Base-by-base conservation (phyloP, 2,329 filamentous ascomycete species). In the Ophiostoma sp. region DNA sequence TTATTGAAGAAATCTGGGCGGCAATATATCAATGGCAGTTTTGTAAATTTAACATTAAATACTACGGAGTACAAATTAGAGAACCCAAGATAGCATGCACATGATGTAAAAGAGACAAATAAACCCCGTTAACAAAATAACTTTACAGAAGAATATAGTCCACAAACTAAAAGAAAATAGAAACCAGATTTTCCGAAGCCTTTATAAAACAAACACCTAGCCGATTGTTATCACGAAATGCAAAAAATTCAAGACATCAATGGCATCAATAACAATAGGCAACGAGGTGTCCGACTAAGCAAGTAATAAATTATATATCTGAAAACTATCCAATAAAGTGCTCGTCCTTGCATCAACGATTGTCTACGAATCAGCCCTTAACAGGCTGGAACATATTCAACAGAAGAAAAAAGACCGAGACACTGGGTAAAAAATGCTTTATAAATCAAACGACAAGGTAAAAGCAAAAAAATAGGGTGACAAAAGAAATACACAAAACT, bases 341-440 rank as follows among this genome's bases (percentile, higher is more conserved):
- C 20, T 7, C 20, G 2, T 64, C 62, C 35, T 15, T 3, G 41
- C 23, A 17, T n/a, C 60, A 15, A 65, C 62, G 33, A 39, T 31
- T 39, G 62, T 5, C 62, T 15, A 65, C 20, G 62, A 27, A n/a
- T 20, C 6, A 20, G 35, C 20, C 35, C 35, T n/a, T 5, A 1
- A 20, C 17, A 65, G 35, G 20, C 62, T 13, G 20, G 33, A 13
- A 5, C 62, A 65, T 65, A 27, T 65, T 65, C 62, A 65, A 65
- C 27, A 10, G 15, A 36, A n/a, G 36, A 68, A 36, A 36, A 36
- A 5, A 67, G 41, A 65, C 57, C 39, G 64, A 54, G 62, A 31
- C 48, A 65, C 48, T 54, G 48, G 35, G 36, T 52, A 71, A 68
- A 69, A 69, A 67, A 71, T 71, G 64, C 70, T 71, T 69, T 69